These are phyloP conservation scores for Phanerochaete sordida DNA, from an alignment of 768 basidiomycete genomes.

Conservation along the genomic window DNA sequence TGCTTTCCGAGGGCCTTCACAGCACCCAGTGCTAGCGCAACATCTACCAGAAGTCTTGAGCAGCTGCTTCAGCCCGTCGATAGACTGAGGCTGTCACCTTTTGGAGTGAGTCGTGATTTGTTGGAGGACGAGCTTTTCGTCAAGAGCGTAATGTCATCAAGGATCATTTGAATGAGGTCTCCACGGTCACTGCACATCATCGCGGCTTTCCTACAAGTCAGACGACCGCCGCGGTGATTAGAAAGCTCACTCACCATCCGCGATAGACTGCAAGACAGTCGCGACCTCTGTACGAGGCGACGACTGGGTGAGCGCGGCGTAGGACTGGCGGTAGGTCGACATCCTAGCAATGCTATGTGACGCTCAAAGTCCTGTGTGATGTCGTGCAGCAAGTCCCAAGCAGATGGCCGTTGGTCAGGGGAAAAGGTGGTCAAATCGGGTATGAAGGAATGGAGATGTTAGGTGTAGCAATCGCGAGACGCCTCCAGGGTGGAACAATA, in stretches of 20 bases:
- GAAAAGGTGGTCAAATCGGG: neutral
- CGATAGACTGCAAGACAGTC: conserved; percentile 46
- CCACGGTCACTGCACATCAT: conserved; percentile 34
- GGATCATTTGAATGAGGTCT: conserved; percentile 52
- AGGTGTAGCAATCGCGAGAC: neutral
- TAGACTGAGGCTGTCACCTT: conserved; percentile 41
- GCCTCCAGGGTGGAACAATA: neutral
- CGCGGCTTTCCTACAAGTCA: neutral
- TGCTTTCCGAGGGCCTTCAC: conserved; percentile 75
- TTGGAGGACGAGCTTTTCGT: conserved; percentile 30
- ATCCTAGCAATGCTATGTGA: conserved; percentile 24
- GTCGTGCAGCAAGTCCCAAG: neutral
- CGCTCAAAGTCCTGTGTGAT: neutral
- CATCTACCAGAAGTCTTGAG: conserved; percentile 42
- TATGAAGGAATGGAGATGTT: neutral
- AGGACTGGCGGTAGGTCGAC: conserved; percentile 44
- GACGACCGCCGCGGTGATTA: neutral
- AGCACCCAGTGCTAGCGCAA: conserved; percentile 60
- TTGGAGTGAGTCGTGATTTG: conserved; percentile 46
- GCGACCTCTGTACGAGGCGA: conserved; percentile 45
- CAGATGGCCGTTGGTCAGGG: neutral
- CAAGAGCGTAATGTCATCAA: conserved; percentile 48
- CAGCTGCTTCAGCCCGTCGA: neutral
- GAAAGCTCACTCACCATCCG: conserved; percentile 36
- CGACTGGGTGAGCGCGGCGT: conserved; percentile 43